phyloP scores from a whole-genome alignment of 148 eudicot species.

The Rhododendron ferrugineum region DNA sequence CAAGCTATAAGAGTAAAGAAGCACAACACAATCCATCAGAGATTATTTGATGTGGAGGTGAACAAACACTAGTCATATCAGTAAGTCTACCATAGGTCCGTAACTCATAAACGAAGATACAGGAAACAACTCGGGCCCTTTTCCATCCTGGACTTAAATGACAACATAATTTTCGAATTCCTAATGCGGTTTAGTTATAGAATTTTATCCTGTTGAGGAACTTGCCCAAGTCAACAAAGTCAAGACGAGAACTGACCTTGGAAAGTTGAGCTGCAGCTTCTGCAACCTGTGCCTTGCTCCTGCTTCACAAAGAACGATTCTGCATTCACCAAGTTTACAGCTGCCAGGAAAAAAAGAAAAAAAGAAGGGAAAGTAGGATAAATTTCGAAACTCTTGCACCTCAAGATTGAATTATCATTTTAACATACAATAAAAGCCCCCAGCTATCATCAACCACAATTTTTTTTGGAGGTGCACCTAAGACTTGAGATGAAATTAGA shows the following conservation, averaged over 20 bases:
- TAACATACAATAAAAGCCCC: background rate
- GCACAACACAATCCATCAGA: background rate
- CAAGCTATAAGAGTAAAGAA: background rate
- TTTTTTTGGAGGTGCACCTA: background rate
- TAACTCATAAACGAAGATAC: background rate
- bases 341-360: slow-evolving; percentile 27
- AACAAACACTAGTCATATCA: background rate
- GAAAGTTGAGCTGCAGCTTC: slow-evolving; percentile 93
- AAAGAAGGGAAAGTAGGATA: background rate
- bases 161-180: background rate
- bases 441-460: background rate
- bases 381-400: background rate
- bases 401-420: background rate
- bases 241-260: slow-evolving; percentile 47
- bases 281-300: slow-evolving; percentile 82
- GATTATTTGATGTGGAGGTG: background rate
- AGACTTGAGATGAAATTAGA: background rate
- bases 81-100: background rate
- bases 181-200: background rate
- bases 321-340: slow-evolving; percentile 94
- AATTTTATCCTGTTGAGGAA: background rate
- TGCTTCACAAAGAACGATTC: slow-evolving; percentile 76
- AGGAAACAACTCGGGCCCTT: background rate
- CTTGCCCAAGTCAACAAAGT: background rate
- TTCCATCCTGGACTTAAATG: background rate